Conservation (phyloP, 2,329 filamentous ascomycete genomes). For the Aspergillaceae sp. region DNA sequence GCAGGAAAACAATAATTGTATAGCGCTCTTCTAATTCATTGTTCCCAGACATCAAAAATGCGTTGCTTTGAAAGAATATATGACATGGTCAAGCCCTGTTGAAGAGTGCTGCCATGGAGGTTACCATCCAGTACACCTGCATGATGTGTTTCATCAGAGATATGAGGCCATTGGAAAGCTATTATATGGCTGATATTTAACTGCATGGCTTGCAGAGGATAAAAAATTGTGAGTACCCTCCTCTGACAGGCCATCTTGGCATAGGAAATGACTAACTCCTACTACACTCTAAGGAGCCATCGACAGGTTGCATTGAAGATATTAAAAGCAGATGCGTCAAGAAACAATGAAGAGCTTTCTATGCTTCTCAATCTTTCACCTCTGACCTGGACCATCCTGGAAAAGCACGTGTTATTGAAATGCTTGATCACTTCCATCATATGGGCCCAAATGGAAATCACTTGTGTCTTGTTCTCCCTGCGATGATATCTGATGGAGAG, state of each 20-base stretch:
- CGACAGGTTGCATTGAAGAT: too few species aligned
- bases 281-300: too few species aligned
- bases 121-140: slow-evolving; percentile 19
- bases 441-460: slow-evolving; percentile 15
- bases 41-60: slow-evolving; percentile 1
- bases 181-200: slow-evolving; percentile 13
- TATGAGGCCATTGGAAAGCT: slow-evolving; percentile 14
- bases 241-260: slow-evolving; percentile 1
- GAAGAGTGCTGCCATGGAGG: slow-evolving; percentile 18
- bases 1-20: too few species aligned
- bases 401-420: too few species aligned
- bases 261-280: too few species aligned
- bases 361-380: too few species aligned
- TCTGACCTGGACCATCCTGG: too few species aligned
- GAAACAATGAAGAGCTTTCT: too few species aligned
- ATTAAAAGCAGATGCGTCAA: too few species aligned
- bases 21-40: too few species aligned
- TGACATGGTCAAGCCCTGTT: slow-evolving; percentile 14
- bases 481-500: slow-evolving; percentile 16
- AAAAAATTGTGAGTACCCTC: slow-evolving; percentile 2
- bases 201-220: slow-evolving; percentile 18
- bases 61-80: slow-evolving; percentile 14
- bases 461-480: slow-evolving; percentile 17
- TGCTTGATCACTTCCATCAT: slow-evolving; percentile 8
- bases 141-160: slow-evolving; percentile 12